A percentile compares a stretch with the other conserved stretches of the same genome.
phyloP scores from a whole-genome alignment of 768 basidiomycete species.

The Podaxis sp. region DNA sequence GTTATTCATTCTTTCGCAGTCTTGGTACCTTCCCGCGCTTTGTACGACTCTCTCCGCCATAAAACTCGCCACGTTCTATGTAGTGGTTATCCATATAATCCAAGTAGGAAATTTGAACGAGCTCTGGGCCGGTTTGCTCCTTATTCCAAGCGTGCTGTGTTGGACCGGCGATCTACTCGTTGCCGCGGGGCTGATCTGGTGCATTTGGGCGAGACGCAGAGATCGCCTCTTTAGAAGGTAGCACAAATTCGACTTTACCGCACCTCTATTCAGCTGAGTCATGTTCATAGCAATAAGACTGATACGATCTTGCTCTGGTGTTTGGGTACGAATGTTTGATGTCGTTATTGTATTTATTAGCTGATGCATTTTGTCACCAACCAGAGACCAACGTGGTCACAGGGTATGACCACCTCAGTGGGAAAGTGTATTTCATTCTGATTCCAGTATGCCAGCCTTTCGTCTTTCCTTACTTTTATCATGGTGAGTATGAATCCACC shows the following conservation, averaged over 20 bases:
- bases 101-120: neutral
- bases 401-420: neutral
- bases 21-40: neutral
- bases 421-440: neutral
- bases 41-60: neutral
- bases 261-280: neutral
- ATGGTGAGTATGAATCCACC: neutral
- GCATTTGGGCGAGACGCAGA: neutral
- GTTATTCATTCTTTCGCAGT: neutral
- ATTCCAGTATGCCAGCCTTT: neutral
- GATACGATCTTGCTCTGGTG: slow-evolving; percentile 1
- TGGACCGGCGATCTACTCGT: neutral
- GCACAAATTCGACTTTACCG: neutral
- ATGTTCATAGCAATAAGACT: neutral
- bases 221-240: neutral
- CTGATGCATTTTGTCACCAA: neutral
- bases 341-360: neutral
- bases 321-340: neutral
- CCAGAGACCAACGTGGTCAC: neutral
- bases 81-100: neutral
- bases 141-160: neutral
- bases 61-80: neutral
- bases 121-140: neutral
- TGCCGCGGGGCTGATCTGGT: neutral
- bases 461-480: neutral